These are phyloP conservation scores for Colletotrichum viniferum DNA, from an alignment of 2,329 filamentous ascomycete species.

Conservation along the genomic window DNA sequence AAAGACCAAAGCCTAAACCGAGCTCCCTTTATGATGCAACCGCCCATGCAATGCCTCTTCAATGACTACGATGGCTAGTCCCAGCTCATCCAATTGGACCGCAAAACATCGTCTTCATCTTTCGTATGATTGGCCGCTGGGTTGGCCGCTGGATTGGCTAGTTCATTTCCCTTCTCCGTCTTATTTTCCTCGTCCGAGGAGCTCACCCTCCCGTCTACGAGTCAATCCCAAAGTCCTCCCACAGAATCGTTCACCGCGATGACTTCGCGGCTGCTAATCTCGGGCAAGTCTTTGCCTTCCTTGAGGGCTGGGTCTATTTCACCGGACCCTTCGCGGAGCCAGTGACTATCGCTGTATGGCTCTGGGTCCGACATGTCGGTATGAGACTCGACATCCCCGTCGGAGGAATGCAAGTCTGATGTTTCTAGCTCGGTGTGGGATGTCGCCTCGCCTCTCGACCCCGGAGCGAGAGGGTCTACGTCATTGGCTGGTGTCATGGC, in stretches of 20 bases:
- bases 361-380: conserved; percentile 21
- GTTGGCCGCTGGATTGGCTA: neutral
- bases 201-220: conserved; percentile 25
- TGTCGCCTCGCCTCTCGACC: conserved; percentile 2
- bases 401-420: conserved; percentile 22
- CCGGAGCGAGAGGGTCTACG: neutral
- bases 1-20: neutral
- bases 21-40: neutral
- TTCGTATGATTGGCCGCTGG: neutral
- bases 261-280: conserved; percentile 6
- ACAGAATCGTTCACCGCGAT: neutral
- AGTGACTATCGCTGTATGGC: conserved; percentile 13
- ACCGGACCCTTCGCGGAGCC: neutral
- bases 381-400: conserved; percentile 19
- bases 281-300: neutral
- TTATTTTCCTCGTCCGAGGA: conserved; percentile 23
- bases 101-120: conserved; percentile 12
- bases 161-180: neutral
- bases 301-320: neutral
- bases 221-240: conserved; percentile 24
- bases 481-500: conserved; percentile 9
- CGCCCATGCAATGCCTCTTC: neutral
- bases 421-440: conserved; percentile 21
- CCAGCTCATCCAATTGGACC: conserved; percentile 22
- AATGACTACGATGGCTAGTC: conserved; percentile 1